Percentiles rank a stretch among this genome's conserved stretches.
Evolutionary conservation across 129 eudicot species (phyloP).

Genomic region (Flaveria ramosissima): DNA sequence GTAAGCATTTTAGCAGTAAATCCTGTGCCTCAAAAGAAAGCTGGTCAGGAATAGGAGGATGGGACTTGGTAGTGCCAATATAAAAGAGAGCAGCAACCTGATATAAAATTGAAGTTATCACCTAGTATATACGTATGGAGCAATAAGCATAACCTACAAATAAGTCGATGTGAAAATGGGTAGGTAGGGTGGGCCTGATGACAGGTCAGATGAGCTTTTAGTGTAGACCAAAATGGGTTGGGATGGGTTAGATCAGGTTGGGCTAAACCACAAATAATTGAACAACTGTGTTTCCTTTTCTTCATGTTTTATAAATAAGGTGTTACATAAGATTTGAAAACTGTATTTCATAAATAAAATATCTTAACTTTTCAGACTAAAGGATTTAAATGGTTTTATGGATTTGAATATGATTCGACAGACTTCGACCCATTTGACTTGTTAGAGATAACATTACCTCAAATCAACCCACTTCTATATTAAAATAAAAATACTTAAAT

Average conservation of each 20-base stretch:
- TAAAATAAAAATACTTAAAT: neutral
- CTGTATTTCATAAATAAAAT: neutral
- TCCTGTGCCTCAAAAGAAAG: slow-evolving; percentile 76
- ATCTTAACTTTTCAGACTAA: neutral
- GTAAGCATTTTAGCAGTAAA: slow-evolving; percentile 71
- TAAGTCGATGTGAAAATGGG: neutral
- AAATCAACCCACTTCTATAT: neutral
- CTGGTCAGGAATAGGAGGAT: slow-evolving; percentile 88
- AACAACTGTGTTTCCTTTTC: neutral
- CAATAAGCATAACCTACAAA: slow-evolving; percentile 9
- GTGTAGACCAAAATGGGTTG: neutral
- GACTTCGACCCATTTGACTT: slow-evolving; percentile 3
- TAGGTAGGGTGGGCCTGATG: neutral
- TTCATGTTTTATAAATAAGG: neutral
- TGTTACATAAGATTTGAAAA: slow-evolving; percentile 2
- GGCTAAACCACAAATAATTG: neutral
- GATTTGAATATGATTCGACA: neutral
- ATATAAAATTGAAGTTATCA: slow-evolving; percentile 15
- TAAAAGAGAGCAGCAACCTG: slow-evolving; percentile 79
- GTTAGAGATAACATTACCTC: neutral
- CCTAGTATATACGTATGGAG: neutral
- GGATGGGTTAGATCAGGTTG: neutral
- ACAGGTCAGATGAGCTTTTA: neutral
- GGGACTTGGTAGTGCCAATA: slow-evolving; percentile 78
- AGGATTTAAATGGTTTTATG: neutral